Evolutionary conservation across 108 stramenopile genomes (phyloP), one percentile per base, ranked within the genome.

Genomic region (Pseudonitzschia multistriata): DNA sequence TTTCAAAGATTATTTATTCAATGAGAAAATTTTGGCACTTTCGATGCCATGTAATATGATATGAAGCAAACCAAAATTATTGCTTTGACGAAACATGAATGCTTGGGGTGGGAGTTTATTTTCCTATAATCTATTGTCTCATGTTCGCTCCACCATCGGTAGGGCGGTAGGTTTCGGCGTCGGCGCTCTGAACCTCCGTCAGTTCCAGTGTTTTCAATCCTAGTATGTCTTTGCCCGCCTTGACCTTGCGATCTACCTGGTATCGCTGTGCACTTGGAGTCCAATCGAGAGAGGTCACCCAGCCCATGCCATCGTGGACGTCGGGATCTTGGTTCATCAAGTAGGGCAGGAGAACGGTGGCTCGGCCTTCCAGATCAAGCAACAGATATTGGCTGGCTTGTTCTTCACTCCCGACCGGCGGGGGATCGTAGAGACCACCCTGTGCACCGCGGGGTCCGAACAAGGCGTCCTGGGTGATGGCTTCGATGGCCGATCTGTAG

Each of bases 211-310:
- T 91, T 59, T 82, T 79, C 57, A 95, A 65, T 21, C 89, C 89
- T 62, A 88, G 79, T 10, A 95, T 27, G 39, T 78, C 73, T 22
- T 67, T 76, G 21, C 89, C 89, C 49, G 85, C 71, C 47, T 81
- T 49, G 21, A 88, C 77, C 67, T 95, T 95, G 42, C 91, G 74
- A 69, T 95, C 94, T 27, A 88, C 88, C 76, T 95, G 94, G 72
- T 86, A 95, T 10, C 94, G 83, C 25, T 88, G 78, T 39, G 56
- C 74, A 3, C 89, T 88, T 17, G 91, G 94, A 15, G 91, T 81
- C 94, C 94, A 95, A 74, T 95, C 94, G 54, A 95, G 79, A n/a
- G 67, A 77, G 10, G 83, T 87, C 19, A 92, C 91, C 90, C 90
- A 92, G 5, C 90, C 91, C 45, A 42, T 50, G 0, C 68, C 79